Percentiles rank a stretch among this genome's conserved stretches.
Evolutionary conservation across 331 rosid genomes (phyloP).

Genomic region (Saraca asoca): DNA sequence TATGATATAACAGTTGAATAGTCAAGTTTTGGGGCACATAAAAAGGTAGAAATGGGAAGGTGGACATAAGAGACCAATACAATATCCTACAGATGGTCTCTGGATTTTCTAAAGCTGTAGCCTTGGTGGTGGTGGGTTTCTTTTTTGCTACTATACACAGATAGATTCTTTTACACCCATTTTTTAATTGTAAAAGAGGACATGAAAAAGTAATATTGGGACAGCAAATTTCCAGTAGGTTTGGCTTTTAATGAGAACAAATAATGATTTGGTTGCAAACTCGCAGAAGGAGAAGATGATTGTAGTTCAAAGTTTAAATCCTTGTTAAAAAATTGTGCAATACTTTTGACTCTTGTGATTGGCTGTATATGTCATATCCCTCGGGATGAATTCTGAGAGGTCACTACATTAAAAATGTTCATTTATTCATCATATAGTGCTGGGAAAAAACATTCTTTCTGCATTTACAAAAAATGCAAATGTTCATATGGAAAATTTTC

Average conservation of each 20-base stretch:
- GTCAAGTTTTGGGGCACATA: no score
- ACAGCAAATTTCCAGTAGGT: conserved; percentile 33
- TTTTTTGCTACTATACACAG: conserved; percentile 8
- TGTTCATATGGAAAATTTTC: no score
- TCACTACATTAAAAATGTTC: no score
- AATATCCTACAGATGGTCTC: no score
- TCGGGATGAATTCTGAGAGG: conserved; percentile 43
- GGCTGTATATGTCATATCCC: conserved; percentile 40
- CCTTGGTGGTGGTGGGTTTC: conserved; percentile 27
- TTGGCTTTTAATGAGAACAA: conserved; percentile 39
- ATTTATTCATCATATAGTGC: no score
- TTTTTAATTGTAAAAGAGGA: not conserved
- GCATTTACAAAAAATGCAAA: no score
- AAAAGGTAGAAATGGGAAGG: no score
- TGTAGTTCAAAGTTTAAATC: conserved; percentile 7
- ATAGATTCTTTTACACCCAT: conserved; percentile 27
- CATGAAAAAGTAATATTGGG: not conserved
- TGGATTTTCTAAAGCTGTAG: not conserved
- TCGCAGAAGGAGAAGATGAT: conserved; percentile 35
- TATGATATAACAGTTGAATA: no score
- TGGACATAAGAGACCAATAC: conserved; percentile 7
- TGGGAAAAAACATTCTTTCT: no score
- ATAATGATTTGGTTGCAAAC: conserved; percentile 38
- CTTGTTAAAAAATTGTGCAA: conserved; percentile 25
- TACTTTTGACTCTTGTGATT: conserved; percentile 33